Evolutionary conservation across 352 stramenopile species (phyloP).

Genomic region (Halophytophthora polymorphica): DNA sequence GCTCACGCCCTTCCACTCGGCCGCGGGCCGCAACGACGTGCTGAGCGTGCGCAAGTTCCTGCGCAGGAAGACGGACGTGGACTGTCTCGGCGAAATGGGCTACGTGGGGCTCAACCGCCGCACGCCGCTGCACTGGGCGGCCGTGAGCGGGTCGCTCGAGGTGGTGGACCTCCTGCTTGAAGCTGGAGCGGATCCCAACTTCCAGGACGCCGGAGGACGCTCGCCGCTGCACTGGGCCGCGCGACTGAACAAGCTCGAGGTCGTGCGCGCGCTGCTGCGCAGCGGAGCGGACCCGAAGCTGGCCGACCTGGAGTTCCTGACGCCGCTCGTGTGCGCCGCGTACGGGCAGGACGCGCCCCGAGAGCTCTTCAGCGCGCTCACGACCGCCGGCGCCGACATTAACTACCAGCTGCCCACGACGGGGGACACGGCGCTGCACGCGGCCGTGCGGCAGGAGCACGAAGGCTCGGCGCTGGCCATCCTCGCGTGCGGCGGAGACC

Average conservation of each 20-base stretch:
- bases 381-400: constrained; percentile 61
- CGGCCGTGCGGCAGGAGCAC: constrained; percentile 66
- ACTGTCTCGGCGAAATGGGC: constrained; percentile 79
- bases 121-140: constrained; percentile 78
- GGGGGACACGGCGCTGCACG: constrained; percentile 72
- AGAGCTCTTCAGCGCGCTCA: constrained; percentile 55
- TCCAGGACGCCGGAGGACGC: constrained; percentile 66
- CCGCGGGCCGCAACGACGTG: constrained; percentile 59
- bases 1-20: constrained; percentile 73
- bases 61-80: constrained; percentile 45
- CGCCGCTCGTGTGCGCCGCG: constrained; percentile 65
- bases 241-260: constrained; percentile 50
- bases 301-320: constrained; percentile 61
- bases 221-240: constrained; percentile 79
- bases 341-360: constrained; percentile 33
- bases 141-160: constrained; percentile 57
- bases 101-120: constrained; percentile 77
- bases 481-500: constrained; percentile 61
- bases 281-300: constrained; percentile 41
- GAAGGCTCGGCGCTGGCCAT: constrained; percentile 63
- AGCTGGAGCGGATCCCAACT: constrained; percentile 66
- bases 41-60: constrained; percentile 58
- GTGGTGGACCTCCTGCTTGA: constrained; percentile 65
- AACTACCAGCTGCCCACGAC: constrained; percentile 61
- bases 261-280: constrained; percentile 46